Evolutionary conservation across 805 yeast species (phyloP).

Genomic region (Yarrowia sp.): DNA sequence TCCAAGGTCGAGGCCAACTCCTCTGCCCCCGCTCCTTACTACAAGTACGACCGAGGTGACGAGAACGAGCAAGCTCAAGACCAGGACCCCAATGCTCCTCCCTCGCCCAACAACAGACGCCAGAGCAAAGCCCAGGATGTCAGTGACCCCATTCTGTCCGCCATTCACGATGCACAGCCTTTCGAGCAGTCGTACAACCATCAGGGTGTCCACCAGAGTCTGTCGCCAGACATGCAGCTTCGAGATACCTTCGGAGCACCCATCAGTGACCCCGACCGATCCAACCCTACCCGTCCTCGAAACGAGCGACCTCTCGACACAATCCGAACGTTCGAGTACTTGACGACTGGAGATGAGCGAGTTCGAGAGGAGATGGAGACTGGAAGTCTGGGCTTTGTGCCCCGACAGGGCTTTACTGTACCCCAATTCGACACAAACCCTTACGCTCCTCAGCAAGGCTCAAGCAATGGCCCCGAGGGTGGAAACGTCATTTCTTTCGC

Average conservation of each 20-base stretch:
- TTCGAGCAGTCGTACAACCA: conserved; percentile 59
- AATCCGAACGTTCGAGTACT: conserved; percentile 86
- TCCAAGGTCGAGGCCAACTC: conserved; percentile 21
- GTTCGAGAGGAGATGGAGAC: conserved; percentile 82
- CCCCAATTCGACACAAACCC: conserved; percentile 46
- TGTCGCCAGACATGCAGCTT: conserved; percentile 52
- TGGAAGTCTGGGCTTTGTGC: conserved; percentile 76
- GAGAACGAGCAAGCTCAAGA: not conserved
- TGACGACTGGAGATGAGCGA: conserved; percentile 82
- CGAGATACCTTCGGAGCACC: conserved; percentile 85
- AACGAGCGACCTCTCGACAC: conserved; percentile 98
- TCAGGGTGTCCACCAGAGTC: conserved; percentile 38
- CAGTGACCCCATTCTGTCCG: conserved; percentile 80
- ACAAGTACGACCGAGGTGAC: conserved; percentile 20
- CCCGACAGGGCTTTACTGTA: conserved; percentile 65
- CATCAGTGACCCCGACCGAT: conserved; percentile 74
- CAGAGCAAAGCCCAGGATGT: conserved; percentile 21
- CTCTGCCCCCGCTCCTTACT: conserved; percentile 22
- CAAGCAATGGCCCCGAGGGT: conserved; percentile 27
- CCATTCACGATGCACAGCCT: conserved; percentile 95
- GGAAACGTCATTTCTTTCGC: conserved; percentile 35
- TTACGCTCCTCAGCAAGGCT: conserved; percentile 31
- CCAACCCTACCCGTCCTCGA: conserved; percentile 89
- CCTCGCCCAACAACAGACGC: conserved; percentile 20
- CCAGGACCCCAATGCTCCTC: conserved; percentile 24